These are phyloP conservation scores for Clonostachys sp. DNA, from an alignment of 2,329 filamentous ascomycete species.

Conservation along the genomic window DNA sequence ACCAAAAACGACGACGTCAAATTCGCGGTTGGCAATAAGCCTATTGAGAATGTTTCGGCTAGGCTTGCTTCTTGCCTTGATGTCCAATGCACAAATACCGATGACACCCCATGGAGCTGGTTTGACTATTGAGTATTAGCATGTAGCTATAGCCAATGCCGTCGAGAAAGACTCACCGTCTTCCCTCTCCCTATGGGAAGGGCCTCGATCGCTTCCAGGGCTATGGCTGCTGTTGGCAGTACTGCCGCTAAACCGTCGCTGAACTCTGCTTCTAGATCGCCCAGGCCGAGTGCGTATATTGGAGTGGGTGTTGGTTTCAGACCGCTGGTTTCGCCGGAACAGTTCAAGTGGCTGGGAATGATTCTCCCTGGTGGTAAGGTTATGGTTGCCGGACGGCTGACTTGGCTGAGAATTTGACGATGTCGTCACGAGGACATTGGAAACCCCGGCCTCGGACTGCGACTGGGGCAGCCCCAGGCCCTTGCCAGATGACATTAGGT, in stretches of 20 bases:
- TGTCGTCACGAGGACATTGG: conserved; percentile 44
- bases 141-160: conserved; percentile 10
- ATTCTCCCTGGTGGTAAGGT: conserved; percentile 38
- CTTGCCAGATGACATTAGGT: conserved; percentile 41
- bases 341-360: conserved; percentile 35
- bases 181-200: conserved; percentile 52
- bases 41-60: conserved; percentile 94
- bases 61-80: conserved; percentile 94
- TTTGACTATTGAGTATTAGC: conserved; percentile 33
- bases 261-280: conserved; percentile 63
- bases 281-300: conserved; percentile 40
- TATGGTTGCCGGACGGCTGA: conserved; percentile 38
- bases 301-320: conserved; percentile 23
- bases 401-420: conserved; percentile 33
- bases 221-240: conserved; percentile 79
- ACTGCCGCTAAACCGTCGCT: conserved; percentile 76
- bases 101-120: conserved; percentile 65
- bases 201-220: conserved; percentile 64
- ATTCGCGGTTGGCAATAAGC: conserved; percentile 84
- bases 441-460: conserved; percentile 45
- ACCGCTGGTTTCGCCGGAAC: conserved; percentile 35
- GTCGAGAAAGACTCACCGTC: conserved; percentile 31
- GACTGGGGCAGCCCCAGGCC: conserved; percentile 22
- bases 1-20: conserved; percentile 95
- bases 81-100: conserved; percentile 90